Evolutionary conservation across 768 basidiomycete genomes (phyloP).

Genomic region (Pleurotus tuoliensis): DNA sequence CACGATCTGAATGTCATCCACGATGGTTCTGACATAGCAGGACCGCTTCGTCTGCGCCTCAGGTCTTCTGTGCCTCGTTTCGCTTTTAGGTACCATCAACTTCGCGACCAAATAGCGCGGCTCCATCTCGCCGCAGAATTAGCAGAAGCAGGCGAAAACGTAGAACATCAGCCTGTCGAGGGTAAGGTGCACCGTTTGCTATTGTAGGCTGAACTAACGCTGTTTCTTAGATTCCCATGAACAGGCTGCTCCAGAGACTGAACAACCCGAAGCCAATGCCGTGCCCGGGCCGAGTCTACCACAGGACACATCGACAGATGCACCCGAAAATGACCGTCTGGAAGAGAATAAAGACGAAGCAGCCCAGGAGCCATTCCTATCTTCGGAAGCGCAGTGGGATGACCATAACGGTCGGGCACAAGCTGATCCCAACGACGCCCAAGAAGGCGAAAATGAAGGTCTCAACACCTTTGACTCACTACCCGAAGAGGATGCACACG

Average conservation of each 20-base stretch:
- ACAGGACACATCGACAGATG: background rate
- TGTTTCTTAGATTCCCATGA: background rate
- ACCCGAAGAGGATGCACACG: slow-evolving; percentile 9
- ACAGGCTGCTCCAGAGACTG: background rate
- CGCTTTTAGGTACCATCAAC: slow-evolving; percentile 57
- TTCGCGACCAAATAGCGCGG: slow-evolving; percentile 53
- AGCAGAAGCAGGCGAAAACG: background rate
- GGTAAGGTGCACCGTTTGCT: background rate
- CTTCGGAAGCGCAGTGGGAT: background rate
- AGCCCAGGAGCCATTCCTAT: background rate
- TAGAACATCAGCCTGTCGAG: slow-evolving; percentile 14
- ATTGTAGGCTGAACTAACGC: too few relatives aligned
- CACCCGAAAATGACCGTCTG: background rate
- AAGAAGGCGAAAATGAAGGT: slow-evolving; percentile 6
- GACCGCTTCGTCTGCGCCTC: slow-evolving; percentile 60
- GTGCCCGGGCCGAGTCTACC: too few relatives aligned
- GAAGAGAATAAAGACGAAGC: background rate
- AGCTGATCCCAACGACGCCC: slow-evolving; percentile 1
- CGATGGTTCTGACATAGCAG: slow-evolving; percentile 57
- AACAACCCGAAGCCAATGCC: background rate
- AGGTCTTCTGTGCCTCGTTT: slow-evolving; percentile 52
- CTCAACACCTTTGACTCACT: background rate
- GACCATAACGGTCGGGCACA: background rate
- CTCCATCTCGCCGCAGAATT: slow-evolving; percentile 17
- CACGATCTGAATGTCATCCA: slow-evolving; percentile 72